Percentiles rank a stretch among this genome's conserved stretches.
Conservation (phyloP, 768 basidiomycete species). For the Hortiboletus campestris region DNA sequence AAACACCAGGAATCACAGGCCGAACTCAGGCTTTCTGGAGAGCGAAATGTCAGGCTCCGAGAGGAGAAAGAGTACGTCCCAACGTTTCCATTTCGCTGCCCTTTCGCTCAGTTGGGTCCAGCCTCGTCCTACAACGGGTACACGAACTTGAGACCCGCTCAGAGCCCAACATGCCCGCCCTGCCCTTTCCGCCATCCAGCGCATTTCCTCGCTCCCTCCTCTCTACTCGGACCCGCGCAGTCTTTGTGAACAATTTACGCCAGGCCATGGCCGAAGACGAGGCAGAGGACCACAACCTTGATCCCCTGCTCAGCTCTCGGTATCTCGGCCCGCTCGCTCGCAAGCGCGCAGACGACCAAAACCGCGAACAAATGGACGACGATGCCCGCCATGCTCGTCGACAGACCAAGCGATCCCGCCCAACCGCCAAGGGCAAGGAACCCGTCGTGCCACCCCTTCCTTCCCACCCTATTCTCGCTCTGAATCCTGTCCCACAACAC, state of each 20-base stretch:
- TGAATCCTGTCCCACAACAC: conserved; percentile 24
- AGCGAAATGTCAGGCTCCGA: conserved; percentile 59
- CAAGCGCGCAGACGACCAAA: conserved; percentile 45
- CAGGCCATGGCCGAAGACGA: conserved; percentile 46
- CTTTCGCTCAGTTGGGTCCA: conserved; percentile 24
- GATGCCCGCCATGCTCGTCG: conserved; percentile 43
- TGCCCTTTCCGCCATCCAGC: conserved; percentile 41
- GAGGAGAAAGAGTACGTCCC: conserved; percentile 60
- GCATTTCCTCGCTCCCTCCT: conserved; percentile 51
- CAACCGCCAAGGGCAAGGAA: conserved; percentile 41
- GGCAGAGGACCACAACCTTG: conserved; percentile 42
- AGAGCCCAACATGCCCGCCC: conserved; percentile 27
- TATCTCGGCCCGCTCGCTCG: conserved; percentile 45
- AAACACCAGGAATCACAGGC: conserved; percentile 57
- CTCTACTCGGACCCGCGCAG: conserved; percentile 40
- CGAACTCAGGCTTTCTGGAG: conserved; percentile 59
- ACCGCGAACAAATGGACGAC: conserved; percentile 42
- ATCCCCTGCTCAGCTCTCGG: conserved; percentile 47
- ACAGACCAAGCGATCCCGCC: conserved; percentile 32
- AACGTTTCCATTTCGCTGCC: not conserved
- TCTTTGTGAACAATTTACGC: conserved; percentile 48
- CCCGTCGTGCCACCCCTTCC: conserved; percentile 20
- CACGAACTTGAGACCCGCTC: conserved; percentile 53
- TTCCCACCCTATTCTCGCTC: conserved; percentile 26
- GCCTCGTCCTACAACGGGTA: conserved; percentile 58